Conservation (phyloP, 2,329 filamentous ascomycete genomes). For the Chaetoscypha palmicola region DNA sequence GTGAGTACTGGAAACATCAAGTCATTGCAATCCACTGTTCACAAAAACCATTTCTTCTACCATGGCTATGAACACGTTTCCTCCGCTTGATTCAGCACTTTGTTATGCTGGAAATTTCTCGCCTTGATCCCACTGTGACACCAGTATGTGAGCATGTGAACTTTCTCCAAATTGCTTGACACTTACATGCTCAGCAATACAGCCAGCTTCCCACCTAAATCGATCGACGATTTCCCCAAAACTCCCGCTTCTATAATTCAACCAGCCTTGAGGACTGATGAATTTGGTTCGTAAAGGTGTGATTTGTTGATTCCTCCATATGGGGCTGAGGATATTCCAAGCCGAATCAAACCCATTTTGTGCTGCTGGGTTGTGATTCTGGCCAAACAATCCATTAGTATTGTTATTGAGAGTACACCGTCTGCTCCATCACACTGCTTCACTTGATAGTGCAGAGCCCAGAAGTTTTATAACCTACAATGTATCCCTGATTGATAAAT, state of each 20-base stretch:
- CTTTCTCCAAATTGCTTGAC: neutral
- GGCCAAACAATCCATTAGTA: neutral
- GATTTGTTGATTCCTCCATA: conserved; percentile 5
- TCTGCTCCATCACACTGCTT: neutral
- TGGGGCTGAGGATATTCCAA: conserved; percentile 9
- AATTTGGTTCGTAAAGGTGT: conserved; percentile 6
- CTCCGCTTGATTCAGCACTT: too few species aligned
- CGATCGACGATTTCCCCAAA: conserved; percentile 11
- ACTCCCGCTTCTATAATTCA: conserved; percentile 5
- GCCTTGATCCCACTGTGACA: conserved; percentile 14
- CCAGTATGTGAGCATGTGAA: too few species aligned
- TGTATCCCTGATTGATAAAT: conserved; percentile 11
- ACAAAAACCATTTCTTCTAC: too few species aligned
- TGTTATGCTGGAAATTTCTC: conserved; percentile 7
- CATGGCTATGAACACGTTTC: too few species aligned
- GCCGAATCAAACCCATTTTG: conserved; percentile 12
- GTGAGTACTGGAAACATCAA: too few species aligned
- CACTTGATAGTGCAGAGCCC: neutral
- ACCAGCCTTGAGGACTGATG: conserved; percentile 7
- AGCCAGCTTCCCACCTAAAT: conserved; percentile 12
- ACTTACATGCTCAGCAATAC: conserved; percentile 14
- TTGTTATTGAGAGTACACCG: neutral
- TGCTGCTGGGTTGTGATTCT: conserved; percentile 13
- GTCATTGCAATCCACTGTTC: too few species aligned
- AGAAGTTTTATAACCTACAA: conserved; percentile 2